Conservation (phyloP, 192 early-diverging fungal species). For the Entrophospora sp. region DNA sequence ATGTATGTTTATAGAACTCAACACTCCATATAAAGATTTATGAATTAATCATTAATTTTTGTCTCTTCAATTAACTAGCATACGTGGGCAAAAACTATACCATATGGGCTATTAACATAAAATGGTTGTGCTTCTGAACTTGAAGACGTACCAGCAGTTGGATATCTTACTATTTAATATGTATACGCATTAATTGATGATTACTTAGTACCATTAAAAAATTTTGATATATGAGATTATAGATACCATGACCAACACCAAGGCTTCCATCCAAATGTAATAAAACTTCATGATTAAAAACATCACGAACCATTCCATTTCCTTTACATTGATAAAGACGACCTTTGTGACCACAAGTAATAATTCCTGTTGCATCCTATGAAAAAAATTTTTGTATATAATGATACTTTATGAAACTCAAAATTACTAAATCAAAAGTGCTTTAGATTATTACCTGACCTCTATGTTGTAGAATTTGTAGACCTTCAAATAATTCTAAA, state of each 20-base stretch:
- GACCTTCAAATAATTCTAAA: constrained; percentile 86
- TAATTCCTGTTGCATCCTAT: constrained; percentile 98
- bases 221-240: background rate
- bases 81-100: constrained; percentile 92
- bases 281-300: constrained; percentile 78
- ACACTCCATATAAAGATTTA: too few relatives aligned
- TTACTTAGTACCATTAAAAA: too few relatives aligned
- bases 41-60: too few relatives aligned
- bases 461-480: constrained; percentile 94
- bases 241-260: constrained; percentile 94
- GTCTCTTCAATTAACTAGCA: constrained; percentile 18
- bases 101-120: constrained; percentile 99
- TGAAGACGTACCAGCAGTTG: constrained; percentile 95
- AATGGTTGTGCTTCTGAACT: constrained; percentile 97
- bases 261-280: constrained; percentile 73
- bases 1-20: too few relatives aligned
- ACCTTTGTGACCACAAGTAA: constrained; percentile 94
- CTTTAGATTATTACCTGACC: constrained; percentile 90
- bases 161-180: constrained; percentile 99
- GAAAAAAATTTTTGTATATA: too few relatives aligned
- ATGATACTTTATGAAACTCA: too few relatives aligned
- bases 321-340: constrained; percentile 98
- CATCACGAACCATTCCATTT: constrained; percentile 98
- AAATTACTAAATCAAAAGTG: background rate
- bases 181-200: too few relatives aligned